Percentiles rank a stretch among this genome's conserved stretches.
phyloP scores from a whole-genome alignment of 352 stramenopile genomes.

The Thraustochytrium striatum region DNA sequence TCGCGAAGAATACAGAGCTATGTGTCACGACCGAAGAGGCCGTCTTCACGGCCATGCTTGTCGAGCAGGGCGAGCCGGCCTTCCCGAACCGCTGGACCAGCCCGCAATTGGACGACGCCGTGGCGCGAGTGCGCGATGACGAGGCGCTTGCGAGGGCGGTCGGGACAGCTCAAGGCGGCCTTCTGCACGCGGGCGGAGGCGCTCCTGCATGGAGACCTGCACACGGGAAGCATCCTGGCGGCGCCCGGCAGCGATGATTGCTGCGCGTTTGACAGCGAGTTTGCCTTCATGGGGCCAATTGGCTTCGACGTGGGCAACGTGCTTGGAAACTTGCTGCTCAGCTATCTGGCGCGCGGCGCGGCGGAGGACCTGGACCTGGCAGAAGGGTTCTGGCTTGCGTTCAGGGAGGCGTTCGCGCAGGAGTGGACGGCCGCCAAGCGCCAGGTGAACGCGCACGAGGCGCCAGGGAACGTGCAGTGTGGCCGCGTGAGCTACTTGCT shows the following conservation, averaged over 20 bases:
- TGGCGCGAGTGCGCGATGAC: constrained; percentile 54
- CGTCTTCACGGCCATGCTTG: constrained; percentile 63
- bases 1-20: constrained; percentile 57
- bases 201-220: constrained; percentile 70
- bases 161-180: constrained; percentile 55
- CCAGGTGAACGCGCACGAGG: background rate
- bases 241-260: background rate
- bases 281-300: constrained; percentile 64
- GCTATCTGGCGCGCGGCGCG: constrained; percentile 52
- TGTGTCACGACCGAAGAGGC: constrained; percentile 61
- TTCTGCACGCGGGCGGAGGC: constrained; percentile 57
- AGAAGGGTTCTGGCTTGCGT: background rate
- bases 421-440: background rate
- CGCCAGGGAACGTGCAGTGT: background rate
- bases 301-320: constrained; percentile 61
- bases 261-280: constrained; percentile 61
- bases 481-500: background rate
- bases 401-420: background rate
- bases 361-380: background rate
- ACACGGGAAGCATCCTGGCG: constrained; percentile 72
- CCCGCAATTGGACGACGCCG: constrained; percentile 19
- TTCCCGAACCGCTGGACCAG: constrained; percentile 59
- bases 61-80: constrained; percentile 54
- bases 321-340: constrained; percentile 57
- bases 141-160: constrained; percentile 55